phyloP scores from a whole-genome alignment of 331 rosid genomes.

The Malus hybrid region DNA sequence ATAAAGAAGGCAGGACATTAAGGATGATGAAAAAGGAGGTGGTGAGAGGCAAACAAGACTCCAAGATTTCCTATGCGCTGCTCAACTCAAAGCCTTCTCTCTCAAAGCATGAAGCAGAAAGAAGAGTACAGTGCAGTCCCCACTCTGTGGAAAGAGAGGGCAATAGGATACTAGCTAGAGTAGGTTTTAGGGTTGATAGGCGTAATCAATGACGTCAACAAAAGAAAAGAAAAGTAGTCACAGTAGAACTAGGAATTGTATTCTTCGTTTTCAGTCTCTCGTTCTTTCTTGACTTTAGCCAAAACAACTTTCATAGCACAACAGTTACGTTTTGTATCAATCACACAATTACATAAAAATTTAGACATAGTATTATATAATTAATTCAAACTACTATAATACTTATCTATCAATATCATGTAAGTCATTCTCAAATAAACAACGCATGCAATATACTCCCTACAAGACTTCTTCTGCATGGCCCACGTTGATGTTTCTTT shows the following conservation, averaged over 20 bases:
- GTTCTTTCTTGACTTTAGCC: background rate
- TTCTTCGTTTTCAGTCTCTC: background rate
- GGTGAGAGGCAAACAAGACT: slow-evolving; percentile 13
- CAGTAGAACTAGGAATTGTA: background rate
- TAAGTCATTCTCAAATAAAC: background rate
- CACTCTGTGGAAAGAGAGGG: slow-evolving; percentile 11
- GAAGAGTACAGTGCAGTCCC: slow-evolving; percentile 2
- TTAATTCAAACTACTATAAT: too few species aligned
- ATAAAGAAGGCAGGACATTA: background rate
- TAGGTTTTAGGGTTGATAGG: slow-evolving; percentile 4
- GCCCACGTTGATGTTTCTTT: slow-evolving; percentile 23
- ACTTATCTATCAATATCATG: background rate
- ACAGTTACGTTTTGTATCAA: too few species aligned
- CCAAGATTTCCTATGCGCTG: background rate
- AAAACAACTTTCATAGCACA: background rate
- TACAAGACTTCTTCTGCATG: slow-evolving; percentile 4
- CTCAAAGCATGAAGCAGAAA: background rate
- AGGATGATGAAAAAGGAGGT: background rate
- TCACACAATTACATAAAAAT: background rate
- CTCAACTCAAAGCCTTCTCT: background rate
- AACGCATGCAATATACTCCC: slow-evolving; percentile 16
- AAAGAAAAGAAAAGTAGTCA: slow-evolving; percentile 1
- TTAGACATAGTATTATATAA: background rate
- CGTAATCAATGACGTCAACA: slow-evolving; percentile 26
- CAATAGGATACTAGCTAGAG: too few species aligned